Conservation (phyloP, 495 filamentous ascomycete species). For the Clohesyomyces aquaticus region DNA sequence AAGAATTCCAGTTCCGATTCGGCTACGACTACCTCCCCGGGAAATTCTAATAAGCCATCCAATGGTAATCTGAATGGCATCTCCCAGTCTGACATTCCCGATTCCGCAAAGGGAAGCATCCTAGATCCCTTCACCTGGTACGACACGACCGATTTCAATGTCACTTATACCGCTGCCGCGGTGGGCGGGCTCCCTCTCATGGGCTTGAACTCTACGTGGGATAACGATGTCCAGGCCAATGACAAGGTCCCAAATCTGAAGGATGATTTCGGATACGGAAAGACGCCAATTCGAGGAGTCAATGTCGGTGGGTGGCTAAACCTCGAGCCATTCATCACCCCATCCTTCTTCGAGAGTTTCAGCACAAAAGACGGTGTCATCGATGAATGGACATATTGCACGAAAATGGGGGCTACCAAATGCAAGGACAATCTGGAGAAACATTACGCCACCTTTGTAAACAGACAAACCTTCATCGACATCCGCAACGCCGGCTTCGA, state of each 20-base stretch:
- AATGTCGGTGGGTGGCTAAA: conserved; percentile 96
- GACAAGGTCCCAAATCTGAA: conserved; percentile 77
- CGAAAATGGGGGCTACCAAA: conserved; percentile 64
- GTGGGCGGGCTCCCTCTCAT: conserved; percentile 87
- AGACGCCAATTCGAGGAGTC: conserved; percentile 79
- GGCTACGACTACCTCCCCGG: conserved; percentile 38
- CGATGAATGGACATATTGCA: conserved; percentile 84
- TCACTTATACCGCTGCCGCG: conserved; percentile 85
- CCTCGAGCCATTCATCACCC: conserved; percentile 93
- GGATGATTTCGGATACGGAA: conserved; percentile 73
- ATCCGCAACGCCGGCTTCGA: conserved; percentile 90
- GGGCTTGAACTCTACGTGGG: conserved; percentile 85
- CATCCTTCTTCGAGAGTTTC: conserved; percentile 80
- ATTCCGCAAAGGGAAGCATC: conserved; percentile 69
- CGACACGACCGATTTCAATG: conserved; percentile 88
- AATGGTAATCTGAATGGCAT: conserved; percentile 64
- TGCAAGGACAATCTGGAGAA: conserved; percentile 72
- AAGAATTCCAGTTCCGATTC: conserved; percentile 55
- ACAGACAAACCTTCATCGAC: conserved; percentile 77
- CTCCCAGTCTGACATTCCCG: conserved; percentile 65
- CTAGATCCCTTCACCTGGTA: conserved; percentile 94
- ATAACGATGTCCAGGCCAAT: conserved; percentile 80
- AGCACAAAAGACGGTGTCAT: conserved; percentile 64
- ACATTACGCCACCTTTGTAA: conserved; percentile 89
- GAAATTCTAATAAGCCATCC: conserved; percentile 48